phyloP scores from a whole-genome alignment of 2,329 filamentous ascomycete species.

The Arachnomyces sp. region DNA sequence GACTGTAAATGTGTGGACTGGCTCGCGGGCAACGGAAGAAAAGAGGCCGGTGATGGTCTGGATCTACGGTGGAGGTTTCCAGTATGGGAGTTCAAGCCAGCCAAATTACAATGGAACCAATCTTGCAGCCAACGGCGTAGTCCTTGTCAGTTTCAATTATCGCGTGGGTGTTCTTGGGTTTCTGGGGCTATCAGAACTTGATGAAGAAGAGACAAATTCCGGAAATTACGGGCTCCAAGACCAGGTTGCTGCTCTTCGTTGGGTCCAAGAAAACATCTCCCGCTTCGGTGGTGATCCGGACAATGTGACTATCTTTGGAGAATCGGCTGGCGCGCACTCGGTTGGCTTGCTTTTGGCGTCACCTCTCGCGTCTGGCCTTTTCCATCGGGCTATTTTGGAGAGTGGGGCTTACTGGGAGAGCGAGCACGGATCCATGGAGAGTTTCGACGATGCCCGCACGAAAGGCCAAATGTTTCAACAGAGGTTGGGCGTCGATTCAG shows the following conservation, averaged over 20 bases:
- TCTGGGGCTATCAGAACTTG: conserved; percentile 21
- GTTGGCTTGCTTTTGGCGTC: too few species aligned
- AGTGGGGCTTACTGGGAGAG: too few species aligned
- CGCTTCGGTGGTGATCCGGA: conserved; percentile 15
- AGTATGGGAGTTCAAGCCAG: conserved; percentile 24
- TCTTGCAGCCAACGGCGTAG: conserved; percentile 29
- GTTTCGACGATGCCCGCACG: too few species aligned
- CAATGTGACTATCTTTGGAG: conserved; percentile 15
- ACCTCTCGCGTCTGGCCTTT: too few species aligned
- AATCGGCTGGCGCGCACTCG: conserved; percentile 2
- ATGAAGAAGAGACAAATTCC: background rate
- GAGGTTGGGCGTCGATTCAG: too few species aligned
- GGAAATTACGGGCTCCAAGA: conserved; percentile 15
- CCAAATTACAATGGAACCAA: conserved; percentile 31
- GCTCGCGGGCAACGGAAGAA: conserved; percentile 12
- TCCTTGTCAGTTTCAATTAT: conserved; percentile 34
- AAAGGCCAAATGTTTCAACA: too few species aligned
- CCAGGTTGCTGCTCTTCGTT: conserved; percentile 15
- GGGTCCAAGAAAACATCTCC: conserved; percentile 17
- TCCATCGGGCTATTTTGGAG: too few species aligned
- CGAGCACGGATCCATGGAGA: too few species aligned
- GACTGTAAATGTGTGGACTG: conserved; percentile 28
- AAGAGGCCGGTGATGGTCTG: conserved; percentile 34
- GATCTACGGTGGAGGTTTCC: conserved; percentile 35
- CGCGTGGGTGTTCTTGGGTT: conserved; percentile 38